These are phyloP conservation scores for Trichoderma aggressivum DNA, from an alignment of 2,329 filamentous ascomycete species.

Conservation along the genomic window DNA sequence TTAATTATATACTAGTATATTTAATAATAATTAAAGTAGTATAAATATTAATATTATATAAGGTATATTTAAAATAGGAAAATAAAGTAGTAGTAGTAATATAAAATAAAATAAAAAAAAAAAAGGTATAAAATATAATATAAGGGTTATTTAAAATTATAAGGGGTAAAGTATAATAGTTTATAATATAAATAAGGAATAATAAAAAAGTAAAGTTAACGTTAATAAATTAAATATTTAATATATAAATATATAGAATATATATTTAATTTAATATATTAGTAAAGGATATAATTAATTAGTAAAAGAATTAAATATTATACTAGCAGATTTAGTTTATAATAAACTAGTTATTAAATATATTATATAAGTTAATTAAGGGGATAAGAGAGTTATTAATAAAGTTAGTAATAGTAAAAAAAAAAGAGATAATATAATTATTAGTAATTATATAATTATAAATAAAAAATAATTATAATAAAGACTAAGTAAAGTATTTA, in stretches of 20 bases:
- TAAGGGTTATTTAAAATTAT: not conserved
- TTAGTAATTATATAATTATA: not conserved
- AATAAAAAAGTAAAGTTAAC: not conserved
- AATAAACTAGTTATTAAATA: not conserved
- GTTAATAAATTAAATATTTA: not conserved
- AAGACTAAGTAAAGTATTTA: not conserved
- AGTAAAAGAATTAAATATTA: not conserved
- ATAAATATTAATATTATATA: not conserved
- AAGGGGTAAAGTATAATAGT: not conserved
- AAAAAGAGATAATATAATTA: not conserved
- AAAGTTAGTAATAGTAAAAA: not conserved
- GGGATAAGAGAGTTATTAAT: not conserved
- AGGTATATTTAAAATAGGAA: not conserved
- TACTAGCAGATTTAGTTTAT: not conserved
- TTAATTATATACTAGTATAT: not conserved
- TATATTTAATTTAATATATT: not conserved
- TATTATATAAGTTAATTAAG: not conserved
- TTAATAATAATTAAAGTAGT: not conserved
- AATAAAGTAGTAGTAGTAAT: not conserved
- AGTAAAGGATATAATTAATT: not conserved
- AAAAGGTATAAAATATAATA: not conserved
- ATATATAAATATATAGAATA: not conserved
- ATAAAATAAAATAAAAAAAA: not conserved
- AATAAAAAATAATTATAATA: not conserved
- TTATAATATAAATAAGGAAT: not conserved